Conservation (phyloP, 1,139 yeast genomes). For the Magnusiomyces suaveolens region DNA sequence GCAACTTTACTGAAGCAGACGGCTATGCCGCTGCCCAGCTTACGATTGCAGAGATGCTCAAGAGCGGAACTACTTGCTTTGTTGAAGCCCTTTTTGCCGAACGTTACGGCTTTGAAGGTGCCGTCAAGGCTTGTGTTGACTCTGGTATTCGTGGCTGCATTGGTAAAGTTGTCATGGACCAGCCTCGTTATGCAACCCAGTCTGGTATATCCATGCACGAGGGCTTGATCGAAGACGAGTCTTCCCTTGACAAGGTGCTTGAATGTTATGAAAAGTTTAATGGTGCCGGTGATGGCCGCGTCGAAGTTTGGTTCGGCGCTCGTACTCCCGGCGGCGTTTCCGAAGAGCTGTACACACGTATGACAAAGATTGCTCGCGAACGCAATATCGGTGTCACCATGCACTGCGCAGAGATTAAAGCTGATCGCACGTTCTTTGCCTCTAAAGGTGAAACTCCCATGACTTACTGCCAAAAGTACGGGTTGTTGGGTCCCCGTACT, state of each 20-base stretch:
- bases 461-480: conserved; percentile 22
- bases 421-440: conserved; percentile 24
- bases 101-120: conserved; percentile 25
- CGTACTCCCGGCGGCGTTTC: conserved; percentile 17
- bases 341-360: conserved; percentile 13
- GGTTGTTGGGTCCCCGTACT: conserved; percentile 23
- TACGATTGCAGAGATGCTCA: conserved; percentile 25
- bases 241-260: conserved; percentile 23
- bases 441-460: conserved; percentile 24
- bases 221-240: conserved; percentile 21
- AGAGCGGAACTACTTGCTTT: conserved; percentile 26
- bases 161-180: conserved; percentile 20
- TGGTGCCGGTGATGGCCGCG: conserved; percentile 24
- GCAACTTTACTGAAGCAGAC: conserved; percentile 24
- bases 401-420: conserved; percentile 26
- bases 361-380: conserved; percentile 19
- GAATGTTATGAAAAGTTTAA: conserved; percentile 21
- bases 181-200: conserved; percentile 19
- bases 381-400: conserved; percentile 23
- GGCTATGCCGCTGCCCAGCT: conserved; percentile 25
- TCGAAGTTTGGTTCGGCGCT: conserved; percentile 26
- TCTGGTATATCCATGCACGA: conserved; percentile 18
- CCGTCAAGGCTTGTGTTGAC: conserved; percentile 24
- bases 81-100: conserved; percentile 21
- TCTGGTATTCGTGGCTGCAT: conserved; percentile 22